Base-by-base conservation (phyloP, 768 basidiomycete species). In the Mycena kentingensis region DNA sequence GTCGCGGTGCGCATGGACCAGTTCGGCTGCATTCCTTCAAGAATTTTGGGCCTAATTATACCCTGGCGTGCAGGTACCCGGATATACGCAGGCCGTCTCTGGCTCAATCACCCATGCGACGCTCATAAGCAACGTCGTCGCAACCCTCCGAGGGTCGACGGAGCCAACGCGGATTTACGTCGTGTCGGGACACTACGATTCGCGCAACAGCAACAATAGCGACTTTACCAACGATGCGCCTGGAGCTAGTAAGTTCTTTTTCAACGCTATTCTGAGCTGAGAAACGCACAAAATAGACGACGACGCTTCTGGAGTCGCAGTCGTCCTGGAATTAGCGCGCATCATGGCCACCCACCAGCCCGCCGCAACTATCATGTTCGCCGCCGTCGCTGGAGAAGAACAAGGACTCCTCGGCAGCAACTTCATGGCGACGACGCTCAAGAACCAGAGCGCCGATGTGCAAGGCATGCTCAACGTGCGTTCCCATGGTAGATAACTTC, bases 121-220 rank as follows among this genome's bases (percentile, higher is more conserved):
- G 16, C 67, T 75, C 26, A 79, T 81, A 63, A 78, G 72, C 55
- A 79, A 82, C 58, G 68, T 83, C 51, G 63, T 82, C 32, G 77
- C 77, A 11, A 81, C 79, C 7, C 70, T 83, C 37, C 65, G 65
- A 29, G 80, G 80, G 19, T 69, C 76, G 15, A 69, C 68, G 46
- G 78, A 78, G 47, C 73, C 79, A 4, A 76, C 78, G 54, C 71
- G 80, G 35, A 72, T 75, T 15, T 82, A 81, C 49, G 74, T 82
- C 46, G 70, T 81, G 29, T 78, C 79, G 3, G 80, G 80, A 4
- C 80, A 82, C 60, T 81, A 82, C 59, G 79, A 82, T 65, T 78
- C 77, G 25, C 72, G 79, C 2, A 70, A 73, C 21, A 73, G 75
- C 3, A 62, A 68, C 42, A 53, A 66, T 13, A 24, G 69, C 53